Base-by-base conservation (phyloP, 345 rosid species). In the Moricandia arvensis region DNA sequence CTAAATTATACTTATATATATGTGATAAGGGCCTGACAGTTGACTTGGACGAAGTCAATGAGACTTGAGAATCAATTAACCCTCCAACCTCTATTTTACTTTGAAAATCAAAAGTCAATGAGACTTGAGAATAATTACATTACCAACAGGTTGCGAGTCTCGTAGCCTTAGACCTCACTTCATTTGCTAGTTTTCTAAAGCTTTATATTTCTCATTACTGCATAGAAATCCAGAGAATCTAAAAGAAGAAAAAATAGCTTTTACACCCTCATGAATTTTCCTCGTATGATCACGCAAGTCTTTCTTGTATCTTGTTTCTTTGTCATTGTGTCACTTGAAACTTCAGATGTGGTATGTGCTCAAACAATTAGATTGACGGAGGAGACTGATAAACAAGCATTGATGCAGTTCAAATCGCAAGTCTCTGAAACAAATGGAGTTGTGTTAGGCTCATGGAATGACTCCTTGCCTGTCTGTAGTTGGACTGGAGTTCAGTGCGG, bases 381-480 rank as follows among this genome's bases (percentile, higher is more conserved):
- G 21, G 76, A 75, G 31, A 80, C 62, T 9, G 83, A 80, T 65
- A 63, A 2, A 26, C 33, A 57, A 8, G 47, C 83, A 5, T 59
- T 69, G 66, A 29, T 63, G 3, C 49, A 59, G 24, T 73, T 81
- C 66, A 81, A 77, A 73, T 63, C 72, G 16, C 43, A 49, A 26
- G 6, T 81, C 11, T 67, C 53, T 9, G 35, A 73, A 31, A 58
- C 71, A 68, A 70, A 68, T 54, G 41, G 34, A 49, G 26, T 9
- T 15, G 43, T 68, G n/a, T 29, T 81, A 10, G n/a, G 8, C 58
- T 68, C 75, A 0, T 81, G 79, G 83, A 80, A 80, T 30, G 60
- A 58, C 6, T 76, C 78, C 8, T 1, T 41, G 0, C 79, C 76
- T 29, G 59, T 76, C 53, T 76, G 78, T 54, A 27, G 13, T 0